Base-by-base conservation (phyloP, 1,284 basidiomycete species). In the Marasmius oreades region DNA sequence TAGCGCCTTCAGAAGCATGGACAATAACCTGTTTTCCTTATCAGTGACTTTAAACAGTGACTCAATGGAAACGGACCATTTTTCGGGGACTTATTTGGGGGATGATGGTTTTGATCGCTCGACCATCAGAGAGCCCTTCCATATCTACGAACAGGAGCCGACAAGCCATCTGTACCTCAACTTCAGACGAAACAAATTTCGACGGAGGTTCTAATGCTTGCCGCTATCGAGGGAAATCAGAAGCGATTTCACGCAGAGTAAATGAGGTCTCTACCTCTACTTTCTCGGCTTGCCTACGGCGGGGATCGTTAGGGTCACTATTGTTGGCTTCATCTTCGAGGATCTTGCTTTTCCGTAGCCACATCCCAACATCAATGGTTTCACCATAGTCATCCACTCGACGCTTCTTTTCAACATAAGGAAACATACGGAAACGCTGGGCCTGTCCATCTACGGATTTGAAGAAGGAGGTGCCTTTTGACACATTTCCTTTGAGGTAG, bases 371-470 rank as follows among this genome's bases (percentile, higher is more conserved):
- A 70, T 99, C 96, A 46, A 98, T 79, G 5, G 88, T 90, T 76
- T 99, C 97, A 1, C 97, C 97, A 69, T 94, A 99, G 61, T 92
- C 91, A 69, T 99, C 97, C 16, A 99, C 90, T 62, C 89, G 79
- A 61, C 93, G 79, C 66, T 92, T 95, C 69, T 93, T 89, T 73
- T 99, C 96, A 37, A 97, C 85, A 65, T 94, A 94, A 0, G 97
- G 97, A 73, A 98, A 99, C 92, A 98, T 98, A 62, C 97, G 82
- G 70, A 92, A 98, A 43, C 96, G 82, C 66, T 86, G 90, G 39
- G 78, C 78, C 64, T 85, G 86, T 28, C 75, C 79, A 54, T 79
- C 85, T 34, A 81, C 77, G 61, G 76, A 86, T 71, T 92, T 92
- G 77, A 94, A 93, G 72, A 95, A 95, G 1, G 86, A 86, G 0